A percentile compares a stretch with the other conserved stretches of the same genome.
These are phyloP conservation scores for Penicillium sp. DNA, from an alignment of 2,329 filamentous ascomycete genomes.

Conservation along the genomic window DNA sequence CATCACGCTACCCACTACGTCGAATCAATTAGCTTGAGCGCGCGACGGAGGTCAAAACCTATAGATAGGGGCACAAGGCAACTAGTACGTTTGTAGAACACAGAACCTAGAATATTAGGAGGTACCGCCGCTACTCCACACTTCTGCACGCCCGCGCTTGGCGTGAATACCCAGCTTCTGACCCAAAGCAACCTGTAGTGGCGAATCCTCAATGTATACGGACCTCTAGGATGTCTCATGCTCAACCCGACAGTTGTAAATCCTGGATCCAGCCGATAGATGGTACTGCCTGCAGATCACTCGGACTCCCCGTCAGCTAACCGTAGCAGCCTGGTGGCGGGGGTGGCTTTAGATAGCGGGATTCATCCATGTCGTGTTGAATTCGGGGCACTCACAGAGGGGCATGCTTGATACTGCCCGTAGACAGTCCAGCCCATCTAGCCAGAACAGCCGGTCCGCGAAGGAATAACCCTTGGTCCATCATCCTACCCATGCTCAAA, in stretches of 20 bases:
- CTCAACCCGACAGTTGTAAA: conserved; percentile 9
- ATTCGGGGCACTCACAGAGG: no score
- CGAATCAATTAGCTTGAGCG: background rate
- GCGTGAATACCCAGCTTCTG: background rate
- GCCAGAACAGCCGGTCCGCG: background rate
- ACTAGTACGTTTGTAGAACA: no score
- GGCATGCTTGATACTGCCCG: background rate
- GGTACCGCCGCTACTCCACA: conserved; percentile 19
- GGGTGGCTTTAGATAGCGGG: background rate
- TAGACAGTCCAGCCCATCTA: background rate
- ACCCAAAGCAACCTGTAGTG: background rate
- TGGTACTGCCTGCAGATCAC: background rate
- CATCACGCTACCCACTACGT: background rate
- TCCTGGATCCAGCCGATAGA: conserved; percentile 7
- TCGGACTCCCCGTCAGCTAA: background rate
- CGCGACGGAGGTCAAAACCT: background rate
- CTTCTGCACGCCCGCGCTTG: conserved; percentile 13
- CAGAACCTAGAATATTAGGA: background rate
- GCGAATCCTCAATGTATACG: background rate
- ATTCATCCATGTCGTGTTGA: background rate
- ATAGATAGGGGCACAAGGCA: background rate
- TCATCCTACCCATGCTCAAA: background rate
- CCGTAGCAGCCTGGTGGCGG: background rate
- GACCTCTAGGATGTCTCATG: background rate
- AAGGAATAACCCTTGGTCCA: background rate